Evolutionary conservation across 139 green algal species (phyloP), one percentile per base, ranked within the genome.

Genomic region (Micractinium sp.): DNA sequence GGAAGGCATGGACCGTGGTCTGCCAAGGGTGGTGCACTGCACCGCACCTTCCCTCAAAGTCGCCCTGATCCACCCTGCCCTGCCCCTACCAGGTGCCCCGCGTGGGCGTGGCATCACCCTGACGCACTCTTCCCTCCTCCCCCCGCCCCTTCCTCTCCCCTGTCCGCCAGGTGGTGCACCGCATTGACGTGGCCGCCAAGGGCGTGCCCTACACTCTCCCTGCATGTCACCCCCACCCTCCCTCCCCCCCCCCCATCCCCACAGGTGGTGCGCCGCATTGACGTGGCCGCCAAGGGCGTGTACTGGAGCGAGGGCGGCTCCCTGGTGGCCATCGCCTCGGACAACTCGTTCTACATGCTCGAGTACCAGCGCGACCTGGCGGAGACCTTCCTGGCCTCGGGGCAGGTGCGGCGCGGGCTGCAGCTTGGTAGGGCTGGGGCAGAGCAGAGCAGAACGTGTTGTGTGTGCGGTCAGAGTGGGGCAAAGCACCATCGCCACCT

Each of bases 221-320:
- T 73, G 12, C 36, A 18, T 33, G 20, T 38, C 76, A 33, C 4
- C 73, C 41, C 41, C 41, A 69, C 22, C 41, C 19, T 5, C 3
- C 78, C 29, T 23, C 27, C 41, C 41, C 0, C 53, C 33, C 20
- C 19, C 0, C 33, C 78, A 33, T 3, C 81, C 22, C 12, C 36
- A 35, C 87, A 91, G 88, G 88, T 99, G 31, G 93, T 99, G 39
- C 92, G 97, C 23, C 96, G 98, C 80, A 97, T 99, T 35, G 98
- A 99, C 82, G 97, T 99, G 67, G 90, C 91, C 0, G 97, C 95
- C 25, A 84, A 77, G 61, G 93, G 85, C 38, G 95, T 99, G 35
- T 92, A 94, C 85, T 99, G 98, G 98, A 96, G 89, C 33, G 97
- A 99, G 83, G 95, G 89, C 67, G 98, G 98, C 47, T 94, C 97